Evolutionary conservation across 345 rosid species (phyloP).

Genomic region (Camelina laxa): DNA sequence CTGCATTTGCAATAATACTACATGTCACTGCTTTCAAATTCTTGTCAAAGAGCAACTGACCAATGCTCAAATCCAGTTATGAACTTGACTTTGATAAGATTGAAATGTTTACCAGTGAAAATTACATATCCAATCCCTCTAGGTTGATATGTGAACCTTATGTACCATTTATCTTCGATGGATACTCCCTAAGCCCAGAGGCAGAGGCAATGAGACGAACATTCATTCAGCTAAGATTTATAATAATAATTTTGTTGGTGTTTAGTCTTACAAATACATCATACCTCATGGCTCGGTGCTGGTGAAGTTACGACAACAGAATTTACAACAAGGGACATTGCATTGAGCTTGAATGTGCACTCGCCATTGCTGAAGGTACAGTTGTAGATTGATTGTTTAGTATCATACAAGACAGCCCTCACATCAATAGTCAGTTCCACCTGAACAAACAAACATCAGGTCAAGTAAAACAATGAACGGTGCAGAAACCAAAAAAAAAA

Average conservation of each 20-base stretch:
- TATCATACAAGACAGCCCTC: slow-evolving; percentile 64
- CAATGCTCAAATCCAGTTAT: slow-evolving; percentile 3
- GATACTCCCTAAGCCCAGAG: slow-evolving; percentile 53
- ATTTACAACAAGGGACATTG: slow-evolving; percentile 61
- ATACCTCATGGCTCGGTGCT: slow-evolving; percentile 54
- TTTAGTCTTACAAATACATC: neutral
- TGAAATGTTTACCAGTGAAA: slow-evolving; percentile 55
- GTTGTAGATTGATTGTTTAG: slow-evolving; percentile 66
- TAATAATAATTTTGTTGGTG: neutral
- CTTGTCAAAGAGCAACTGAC: neutral
- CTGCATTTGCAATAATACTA: slow-evolving; percentile 42
- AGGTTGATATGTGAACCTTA: slow-evolving; percentile 66
- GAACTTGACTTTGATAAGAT: slow-evolving; percentile 15
- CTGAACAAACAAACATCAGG: slow-evolving; percentile 52
- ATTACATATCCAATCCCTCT: slow-evolving; percentile 67
- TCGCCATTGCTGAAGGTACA: slow-evolving; percentile 60
- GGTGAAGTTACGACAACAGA: slow-evolving; percentile 68
- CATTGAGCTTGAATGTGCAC: slow-evolving; percentile 50
- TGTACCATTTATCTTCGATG: slow-evolving; percentile 58
- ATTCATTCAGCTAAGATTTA: slow-evolving; percentile 13
- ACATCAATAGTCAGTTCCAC: slow-evolving; percentile 61
- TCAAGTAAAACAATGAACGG: neutral
- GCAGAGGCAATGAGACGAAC: neutral
- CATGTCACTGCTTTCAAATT: neutral
- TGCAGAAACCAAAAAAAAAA: neutral